A percentile compares a stretch with the other conserved stretches of the same genome.
Conservation (phyloP, 352 stramenopile species). For the Pythium rhizo-oryzae region DNA sequence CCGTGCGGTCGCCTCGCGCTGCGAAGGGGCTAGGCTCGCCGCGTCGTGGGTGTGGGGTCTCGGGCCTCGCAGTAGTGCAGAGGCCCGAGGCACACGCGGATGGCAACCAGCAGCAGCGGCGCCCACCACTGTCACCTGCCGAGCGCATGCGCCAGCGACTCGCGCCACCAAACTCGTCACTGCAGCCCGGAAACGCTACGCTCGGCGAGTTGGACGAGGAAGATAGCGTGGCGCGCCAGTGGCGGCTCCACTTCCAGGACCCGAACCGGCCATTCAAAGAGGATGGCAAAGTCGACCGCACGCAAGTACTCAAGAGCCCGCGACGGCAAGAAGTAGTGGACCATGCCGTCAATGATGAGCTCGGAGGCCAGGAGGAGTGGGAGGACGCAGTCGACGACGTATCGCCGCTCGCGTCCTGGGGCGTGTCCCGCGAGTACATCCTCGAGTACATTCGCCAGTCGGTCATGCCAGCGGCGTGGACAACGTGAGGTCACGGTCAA, state of each 20-base stretch:
- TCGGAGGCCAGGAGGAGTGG: not conserved
- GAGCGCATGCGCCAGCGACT: conserved; percentile 14
- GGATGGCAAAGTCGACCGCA: conserved; percentile 47
- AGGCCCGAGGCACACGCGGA: conserved; percentile 22
- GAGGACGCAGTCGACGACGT: conserved; percentile 9
- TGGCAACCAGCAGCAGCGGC: not conserved
- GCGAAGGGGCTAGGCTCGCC: conserved; percentile 7
- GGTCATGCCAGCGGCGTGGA: conserved; percentile 64
- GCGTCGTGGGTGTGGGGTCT: conserved; percentile 16
- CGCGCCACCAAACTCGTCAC: not conserved
- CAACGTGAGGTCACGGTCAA: conserved; percentile 37
- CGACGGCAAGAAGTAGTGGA: conserved; percentile 5
- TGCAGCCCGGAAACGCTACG: conserved; percentile 18
- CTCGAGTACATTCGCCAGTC: conserved; percentile 81
- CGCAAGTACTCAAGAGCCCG: conserved; percentile 47
- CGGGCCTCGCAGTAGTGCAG: conserved; percentile 16
- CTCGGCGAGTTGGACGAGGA: conserved; percentile 22
- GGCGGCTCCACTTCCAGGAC: conserved; percentile 50
- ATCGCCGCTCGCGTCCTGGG: conserved; percentile 60
- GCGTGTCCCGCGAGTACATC: conserved; percentile 68
- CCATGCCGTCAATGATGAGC: conserved; percentile 4
- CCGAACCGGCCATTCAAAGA: conserved; percentile 38
- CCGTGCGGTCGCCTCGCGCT: conserved; percentile 20
- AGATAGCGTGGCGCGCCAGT: conserved; percentile 48
- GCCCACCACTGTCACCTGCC: not conserved